Evolutionary conservation across 805 yeast genomes (phyloP).

Genomic region (Candida chilensis): DNA sequence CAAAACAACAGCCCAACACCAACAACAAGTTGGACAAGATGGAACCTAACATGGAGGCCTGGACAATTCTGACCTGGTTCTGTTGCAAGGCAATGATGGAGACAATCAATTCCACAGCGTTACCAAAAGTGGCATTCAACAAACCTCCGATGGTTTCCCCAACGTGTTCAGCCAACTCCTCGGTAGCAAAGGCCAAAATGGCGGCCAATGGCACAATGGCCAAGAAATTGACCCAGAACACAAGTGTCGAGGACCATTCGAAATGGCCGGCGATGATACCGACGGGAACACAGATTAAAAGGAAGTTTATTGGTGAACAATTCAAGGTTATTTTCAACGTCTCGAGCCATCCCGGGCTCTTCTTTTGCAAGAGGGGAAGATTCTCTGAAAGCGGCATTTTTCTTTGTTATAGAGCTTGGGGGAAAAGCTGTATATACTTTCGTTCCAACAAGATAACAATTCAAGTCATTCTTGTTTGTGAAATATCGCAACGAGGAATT

Average conservation of each 20-base stretch:
- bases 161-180: conserved; percentile 77
- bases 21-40: conserved; percentile 80
- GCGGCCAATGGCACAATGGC: conserved; percentile 93
- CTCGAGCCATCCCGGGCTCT: no score
- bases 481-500: no score
- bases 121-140: conserved; percentile 94
- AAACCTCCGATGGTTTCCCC: conserved; percentile 93
- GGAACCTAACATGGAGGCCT: conserved; percentile 95
- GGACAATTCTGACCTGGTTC: conserved; percentile 88
- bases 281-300: conserved; percentile 80
- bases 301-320: conserved; percentile 67
- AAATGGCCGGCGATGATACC: conserved; percentile 70
- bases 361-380: no score
- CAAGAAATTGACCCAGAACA: conserved; percentile 71
- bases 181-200: conserved; percentile 85
- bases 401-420: no score
- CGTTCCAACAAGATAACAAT: no score
- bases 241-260: conserved; percentile 40
- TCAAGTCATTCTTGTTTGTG: no score
- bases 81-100: conserved; percentile 81
- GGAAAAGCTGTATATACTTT: no score
- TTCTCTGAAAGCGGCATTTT: no score
- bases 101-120: conserved; percentile 95
- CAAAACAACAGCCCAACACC: conserved; percentile 92
- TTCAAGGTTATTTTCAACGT: no score